Evolutionary conservation across 306 rosid genomes (phyloP), one percentile per base, ranked within the genome.

Genomic region (Cucumis melo): DNA sequence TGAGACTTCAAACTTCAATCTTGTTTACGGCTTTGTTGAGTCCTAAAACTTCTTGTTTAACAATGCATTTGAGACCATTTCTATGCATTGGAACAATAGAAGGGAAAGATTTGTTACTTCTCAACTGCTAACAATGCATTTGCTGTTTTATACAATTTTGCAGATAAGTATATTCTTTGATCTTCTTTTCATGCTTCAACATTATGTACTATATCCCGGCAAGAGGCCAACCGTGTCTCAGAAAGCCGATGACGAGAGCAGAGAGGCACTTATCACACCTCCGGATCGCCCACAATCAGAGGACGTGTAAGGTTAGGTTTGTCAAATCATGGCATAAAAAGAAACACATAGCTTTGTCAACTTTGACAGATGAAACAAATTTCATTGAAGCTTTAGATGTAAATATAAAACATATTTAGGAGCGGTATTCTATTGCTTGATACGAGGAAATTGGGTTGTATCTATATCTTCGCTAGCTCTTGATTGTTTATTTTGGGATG

Each of bases 121-220:
- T 32, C 17, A 29, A 29, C 32, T 20, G 66, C 6, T 41, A 8
- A 23, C 10, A 5, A 12, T 46, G 53, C 6, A 46, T 46, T 46
- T 51, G 7, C 39, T 62, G 65, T 32, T 50, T 17, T 50, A 13
- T 5, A 51, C 80, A 79, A 23, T 41, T 17, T 80, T 87, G 88
- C 96, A 93, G 96, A 87, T 91, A 56, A 83, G 93, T 73, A 64
- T 93, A 57, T 84, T 85, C 87, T 93, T 89, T 85, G 97, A 93
- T 78, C 81, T 91, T 60, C 80, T 91, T 19, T 93, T 93, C 89
- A 85, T 91, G 78, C 42, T 60, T 50, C 98, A 93, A 82, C 97
- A 88, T 80, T 93, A 78, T 74, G 74, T 91, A 73, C 78, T 91
- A 50, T 93, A 93, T 81, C 90, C 89, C 19, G 62, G 20, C 8